Conservation (phyloP, 2,329 filamentous ascomycete species). For the Colletotrichum trifolii region DNA sequence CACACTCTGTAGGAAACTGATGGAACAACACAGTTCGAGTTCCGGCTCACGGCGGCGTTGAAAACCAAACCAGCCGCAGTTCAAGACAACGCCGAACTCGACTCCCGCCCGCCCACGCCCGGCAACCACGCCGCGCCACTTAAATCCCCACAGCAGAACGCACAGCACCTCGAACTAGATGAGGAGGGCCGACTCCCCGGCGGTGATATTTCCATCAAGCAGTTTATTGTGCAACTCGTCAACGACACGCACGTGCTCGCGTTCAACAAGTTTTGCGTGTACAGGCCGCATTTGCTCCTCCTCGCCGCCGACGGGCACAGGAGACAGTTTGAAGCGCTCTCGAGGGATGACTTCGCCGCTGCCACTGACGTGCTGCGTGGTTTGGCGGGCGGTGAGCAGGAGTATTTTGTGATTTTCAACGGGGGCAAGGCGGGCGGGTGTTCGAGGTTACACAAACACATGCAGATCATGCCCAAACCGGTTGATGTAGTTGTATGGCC, state of each 20-base stretch:
- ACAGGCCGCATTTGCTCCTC: conserved; percentile 58
- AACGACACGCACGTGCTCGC: conserved; percentile 56
- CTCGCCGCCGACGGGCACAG: conserved; percentile 58
- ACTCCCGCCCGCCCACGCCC: neutral
- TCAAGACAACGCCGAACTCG: conserved; percentile 19
- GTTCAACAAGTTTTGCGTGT: conserved; percentile 61
- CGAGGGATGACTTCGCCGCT: conserved; percentile 52
- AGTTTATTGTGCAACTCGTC: conserved; percentile 53
- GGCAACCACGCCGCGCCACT: neutral
- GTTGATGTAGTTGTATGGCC: conserved; percentile 44
- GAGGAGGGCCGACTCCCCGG: conserved; percentile 40
- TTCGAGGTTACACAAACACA: conserved; percentile 60
- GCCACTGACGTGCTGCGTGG: conserved; percentile 32
- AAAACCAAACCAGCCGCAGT: conserved; percentile 28
- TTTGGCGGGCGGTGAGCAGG: conserved; percentile 18
- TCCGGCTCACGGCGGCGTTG: conserved; percentile 28
- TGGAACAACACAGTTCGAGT: conserved; percentile 17
- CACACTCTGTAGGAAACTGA: neutral
- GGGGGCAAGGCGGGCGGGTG: conserved; percentile 56
- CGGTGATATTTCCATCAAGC: conserved; percentile 55
- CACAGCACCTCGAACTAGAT: conserved; percentile 6
- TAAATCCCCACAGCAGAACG: neutral
- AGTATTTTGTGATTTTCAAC: conserved; percentile 58
- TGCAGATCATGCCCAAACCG: conserved; percentile 53
- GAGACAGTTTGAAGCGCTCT: conserved; percentile 57